A percentile compares a stretch with the other conserved stretches of the same genome.
phyloP scores from a whole-genome alignment of 768 basidiomycete species.

The Lentinula sp. region DNA sequence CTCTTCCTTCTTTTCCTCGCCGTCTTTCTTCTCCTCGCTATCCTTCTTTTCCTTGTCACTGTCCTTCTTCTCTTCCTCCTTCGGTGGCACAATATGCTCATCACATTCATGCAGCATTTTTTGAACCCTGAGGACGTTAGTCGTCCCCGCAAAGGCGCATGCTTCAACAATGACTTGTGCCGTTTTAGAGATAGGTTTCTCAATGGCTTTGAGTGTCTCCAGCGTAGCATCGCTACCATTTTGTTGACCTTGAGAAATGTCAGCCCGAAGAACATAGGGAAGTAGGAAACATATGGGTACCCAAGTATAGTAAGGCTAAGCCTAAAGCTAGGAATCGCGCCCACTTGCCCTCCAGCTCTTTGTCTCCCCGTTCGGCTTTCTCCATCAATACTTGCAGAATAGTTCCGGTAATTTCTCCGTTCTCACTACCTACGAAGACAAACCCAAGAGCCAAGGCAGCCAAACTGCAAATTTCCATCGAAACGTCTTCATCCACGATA shows the following conservation, averaged over 20 bases:
- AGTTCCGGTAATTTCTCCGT: constrained; percentile 85
- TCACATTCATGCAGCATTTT: constrained; percentile 89
- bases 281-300: constrained; percentile 32
- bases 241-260: constrained; percentile 60
- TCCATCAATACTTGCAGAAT: constrained; percentile 94
- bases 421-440: constrained; percentile 91
- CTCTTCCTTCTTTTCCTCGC: constrained; percentile 28
- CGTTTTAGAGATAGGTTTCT: constrained; percentile 86
- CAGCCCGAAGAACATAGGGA: neutral
- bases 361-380: constrained; percentile 52
- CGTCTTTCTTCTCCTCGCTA: constrained; percentile 51
- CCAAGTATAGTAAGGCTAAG: constrained; percentile 85
- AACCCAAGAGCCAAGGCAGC: constrained; percentile 89
- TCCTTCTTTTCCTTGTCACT: constrained; percentile 38
- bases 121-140: constrained; percentile 92
- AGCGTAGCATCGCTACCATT: constrained; percentile 92
- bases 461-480: constrained; percentile 86
- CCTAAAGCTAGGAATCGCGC: constrained; percentile 86
- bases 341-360: constrained; percentile 89
- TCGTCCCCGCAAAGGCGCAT: constrained; percentile 91
- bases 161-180: constrained; percentile 90
- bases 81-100: constrained; percentile 64
- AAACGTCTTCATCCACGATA: constrained; percentile 72
- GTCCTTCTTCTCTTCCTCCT: constrained; percentile 50
- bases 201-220: constrained; percentile 88